Evolutionary conservation across 2,329 filamentous ascomycete species (phyloP), one percentile per base, ranked within the genome.

Genomic region (Fusarium begoniae): DNA sequence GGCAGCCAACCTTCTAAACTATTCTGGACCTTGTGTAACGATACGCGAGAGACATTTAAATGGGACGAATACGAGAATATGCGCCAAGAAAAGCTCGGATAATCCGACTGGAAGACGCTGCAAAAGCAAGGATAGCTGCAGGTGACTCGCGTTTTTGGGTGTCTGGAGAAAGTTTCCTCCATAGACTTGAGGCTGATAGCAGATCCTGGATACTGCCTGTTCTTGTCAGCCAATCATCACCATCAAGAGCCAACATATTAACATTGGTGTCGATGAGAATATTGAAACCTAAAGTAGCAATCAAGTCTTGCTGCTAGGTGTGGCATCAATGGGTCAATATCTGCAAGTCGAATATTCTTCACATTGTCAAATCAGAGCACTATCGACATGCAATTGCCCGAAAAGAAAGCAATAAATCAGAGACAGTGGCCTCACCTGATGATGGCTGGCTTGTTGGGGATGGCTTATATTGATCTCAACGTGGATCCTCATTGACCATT

Each of bases 61-160:
- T 56, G 58, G 56, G 50, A 54, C 54, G 51, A 71, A 78, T 74
- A 78, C 75, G 77, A 78, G 72, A 47, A 28, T 51, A 45, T 59
- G 38, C 44, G 24, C 57, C 43, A 69, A 54, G 56, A 43, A 35
- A 37, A 64, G 26, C 35, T 57, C 61, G 43, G 38, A 66, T 62
- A 50, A 70, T 67, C 48, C 60, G 53, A 74, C 40, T 56, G 63
- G 74, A 37, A 53, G 40, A 54, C 28, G 54, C 50, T 28, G 32
- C 50, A 41, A 43, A 61, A 44, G 38, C 15, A 50, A 50, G 37
- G 30, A 30, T 32, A 44, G 30, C 53, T 70, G 59, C 66, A 70
- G 41, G 47, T 41, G 38, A 44, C 24, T 43, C 40, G 61, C 53
- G 37, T 24, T 28, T 54, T 32, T 43, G 40, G 24, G 32, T 26